Conservation (phyloP, 2,329 filamentous ascomycete genomes). For the Nemania sp. region DNA sequence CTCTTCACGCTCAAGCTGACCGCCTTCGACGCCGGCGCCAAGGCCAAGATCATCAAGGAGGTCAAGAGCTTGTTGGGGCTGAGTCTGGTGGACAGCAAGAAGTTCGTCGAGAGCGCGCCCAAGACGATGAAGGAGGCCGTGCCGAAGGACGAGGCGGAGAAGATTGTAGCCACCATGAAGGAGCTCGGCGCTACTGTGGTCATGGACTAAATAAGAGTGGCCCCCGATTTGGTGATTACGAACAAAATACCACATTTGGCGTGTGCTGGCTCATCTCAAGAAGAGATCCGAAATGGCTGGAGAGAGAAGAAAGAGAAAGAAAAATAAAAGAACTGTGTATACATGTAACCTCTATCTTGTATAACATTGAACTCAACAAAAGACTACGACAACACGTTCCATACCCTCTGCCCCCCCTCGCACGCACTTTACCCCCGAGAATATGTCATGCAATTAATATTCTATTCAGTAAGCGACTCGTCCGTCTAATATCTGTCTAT, state of each 20-base stretch:
- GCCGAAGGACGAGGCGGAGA: constrained; percentile 98
- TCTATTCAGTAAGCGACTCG: background rate
- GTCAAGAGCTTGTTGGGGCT: constrained; percentile 94
- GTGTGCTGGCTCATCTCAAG: constrained; percentile 19
- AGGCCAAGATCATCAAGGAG: constrained; percentile 99
- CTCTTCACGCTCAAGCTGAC: constrained; percentile 95
- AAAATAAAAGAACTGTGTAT: constrained; percentile 34
- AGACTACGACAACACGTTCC: constrained; percentile 17
- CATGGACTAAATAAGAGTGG: constrained; percentile 73
- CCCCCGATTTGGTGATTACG: background rate
- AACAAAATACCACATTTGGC: constrained; percentile 6
- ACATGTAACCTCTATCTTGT: constrained; percentile 42
- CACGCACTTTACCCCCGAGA: background rate
- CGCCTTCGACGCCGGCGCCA: constrained; percentile 83
- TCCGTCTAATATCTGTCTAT: background rate
- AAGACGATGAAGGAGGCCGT: constrained; percentile 99
- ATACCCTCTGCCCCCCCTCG: background rate
- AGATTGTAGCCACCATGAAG: constrained; percentile 96
- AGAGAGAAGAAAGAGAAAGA: background rate
- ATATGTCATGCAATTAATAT: background rate
- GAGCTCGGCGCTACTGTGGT: constrained; percentile 83
- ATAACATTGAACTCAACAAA: constrained; percentile 35
- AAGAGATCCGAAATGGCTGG: constrained; percentile 5
- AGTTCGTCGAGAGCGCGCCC: constrained; percentile 97
- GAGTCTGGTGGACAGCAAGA: constrained; percentile 98